These are phyloP conservation scores for Globisporangium yorkense DNA, from an alignment of 352 stramenopile species.

Conservation along the genomic window DNA sequence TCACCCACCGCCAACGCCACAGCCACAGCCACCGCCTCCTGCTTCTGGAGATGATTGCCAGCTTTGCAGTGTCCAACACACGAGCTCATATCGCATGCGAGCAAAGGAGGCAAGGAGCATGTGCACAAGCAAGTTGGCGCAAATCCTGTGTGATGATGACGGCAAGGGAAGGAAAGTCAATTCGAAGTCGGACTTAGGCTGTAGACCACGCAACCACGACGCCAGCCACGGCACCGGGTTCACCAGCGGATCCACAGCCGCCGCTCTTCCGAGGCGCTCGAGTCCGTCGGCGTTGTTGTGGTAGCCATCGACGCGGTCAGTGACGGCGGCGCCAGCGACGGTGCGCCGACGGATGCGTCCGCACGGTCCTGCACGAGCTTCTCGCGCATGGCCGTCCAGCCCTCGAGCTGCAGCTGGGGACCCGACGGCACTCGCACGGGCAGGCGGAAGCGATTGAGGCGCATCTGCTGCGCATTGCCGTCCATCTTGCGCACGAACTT, in stretches of 20 bases:
- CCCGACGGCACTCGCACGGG: slow-evolving; percentile 8
- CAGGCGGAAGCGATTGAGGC: neutral
- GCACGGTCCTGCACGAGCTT: slow-evolving; percentile 4
- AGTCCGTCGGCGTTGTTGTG: neutral
- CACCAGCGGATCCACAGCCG: slow-evolving; percentile 9
- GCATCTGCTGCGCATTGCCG: neutral
- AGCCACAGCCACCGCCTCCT: too few relatives aligned
- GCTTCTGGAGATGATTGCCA: too few relatives aligned
- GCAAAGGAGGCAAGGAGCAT: too few relatives aligned
- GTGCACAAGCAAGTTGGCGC: too few relatives aligned
- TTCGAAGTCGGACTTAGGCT: neutral
- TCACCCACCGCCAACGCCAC: too few relatives aligned
- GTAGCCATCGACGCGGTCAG: neutral
- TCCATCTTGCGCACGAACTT: slow-evolving; percentile 17
- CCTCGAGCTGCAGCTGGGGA: slow-evolving; percentile 9
- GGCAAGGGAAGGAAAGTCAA: neutral
- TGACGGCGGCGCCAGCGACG: slow-evolving; percentile 7
- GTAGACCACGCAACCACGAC: too few relatives aligned
- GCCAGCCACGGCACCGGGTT: neutral
- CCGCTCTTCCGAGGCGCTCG: neutral
- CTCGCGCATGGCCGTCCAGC: slow-evolving; percentile 17
- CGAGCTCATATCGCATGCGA: too few relatives aligned
- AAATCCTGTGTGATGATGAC: neutral
- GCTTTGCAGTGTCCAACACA: too few relatives aligned
- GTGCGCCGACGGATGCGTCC: neutral